These are phyloP conservation scores for Cytospora schulzeri DNA, from an alignment of 2,329 filamentous ascomycete species.

Conservation along the genomic window DNA sequence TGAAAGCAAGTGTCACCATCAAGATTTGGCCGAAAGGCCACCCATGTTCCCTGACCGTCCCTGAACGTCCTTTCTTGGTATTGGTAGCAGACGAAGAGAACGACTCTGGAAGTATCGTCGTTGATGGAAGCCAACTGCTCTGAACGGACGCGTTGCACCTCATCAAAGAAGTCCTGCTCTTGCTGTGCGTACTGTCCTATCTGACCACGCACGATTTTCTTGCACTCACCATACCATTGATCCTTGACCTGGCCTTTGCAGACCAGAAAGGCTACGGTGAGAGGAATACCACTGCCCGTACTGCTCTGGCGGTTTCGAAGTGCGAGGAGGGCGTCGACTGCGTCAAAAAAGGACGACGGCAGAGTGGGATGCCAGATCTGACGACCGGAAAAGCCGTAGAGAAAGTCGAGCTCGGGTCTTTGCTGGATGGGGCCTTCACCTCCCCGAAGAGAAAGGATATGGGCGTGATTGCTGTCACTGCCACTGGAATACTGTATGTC, in stretches of 20 bases:
- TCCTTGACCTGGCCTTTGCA: background rate
- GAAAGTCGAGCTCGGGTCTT: background rate
- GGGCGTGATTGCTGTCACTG: background rate
- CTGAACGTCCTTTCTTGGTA: background rate
- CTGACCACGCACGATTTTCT: background rate
- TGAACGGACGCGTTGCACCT: background rate
- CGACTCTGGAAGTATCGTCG: background rate
- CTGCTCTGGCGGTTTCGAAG: constrained; percentile 2
- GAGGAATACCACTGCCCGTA: background rate
- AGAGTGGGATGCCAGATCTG: background rate
- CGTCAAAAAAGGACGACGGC: constrained; percentile 12
- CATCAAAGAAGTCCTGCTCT: background rate
- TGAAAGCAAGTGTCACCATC: background rate
- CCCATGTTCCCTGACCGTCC: background rate
- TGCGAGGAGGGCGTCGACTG: constrained; percentile 14
- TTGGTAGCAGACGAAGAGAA: constrained; percentile 4
- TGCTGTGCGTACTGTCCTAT: background rate
- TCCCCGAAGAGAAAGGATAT: background rate
- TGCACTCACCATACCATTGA: background rate
- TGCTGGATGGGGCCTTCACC: background rate
- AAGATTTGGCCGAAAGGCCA: background rate
- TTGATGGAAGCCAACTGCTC: background rate
- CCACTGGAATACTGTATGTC: background rate
- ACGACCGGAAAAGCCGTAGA: constrained; percentile 15
- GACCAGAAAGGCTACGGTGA: background rate